These are phyloP conservation scores for Wakefieldia striispora DNA, from an alignment of 768 basidiomycete genomes.

Conservation along the genomic window DNA sequence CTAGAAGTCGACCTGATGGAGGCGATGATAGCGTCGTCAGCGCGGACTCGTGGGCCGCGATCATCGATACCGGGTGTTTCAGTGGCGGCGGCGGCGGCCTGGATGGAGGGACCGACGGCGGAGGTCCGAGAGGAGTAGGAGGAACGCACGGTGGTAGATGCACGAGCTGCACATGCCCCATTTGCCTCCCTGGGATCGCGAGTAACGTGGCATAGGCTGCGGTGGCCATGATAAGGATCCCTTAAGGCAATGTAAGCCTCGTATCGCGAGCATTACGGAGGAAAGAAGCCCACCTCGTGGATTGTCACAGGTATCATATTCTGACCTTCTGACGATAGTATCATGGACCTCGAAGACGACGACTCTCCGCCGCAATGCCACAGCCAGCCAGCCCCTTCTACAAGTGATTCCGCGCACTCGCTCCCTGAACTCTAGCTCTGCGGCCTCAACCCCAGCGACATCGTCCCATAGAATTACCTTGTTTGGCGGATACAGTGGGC, in stretches of 20 bases:
- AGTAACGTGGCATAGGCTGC: slow-evolving; percentile 77
- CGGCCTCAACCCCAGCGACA: slow-evolving; percentile 68
- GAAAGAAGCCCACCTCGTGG: slow-evolving; percentile 55
- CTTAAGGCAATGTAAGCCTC: slow-evolving; percentile 37
- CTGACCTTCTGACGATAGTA: slow-evolving; percentile 58
- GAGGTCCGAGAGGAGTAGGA: slow-evolving; percentile 55
- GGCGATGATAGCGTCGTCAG: slow-evolving; percentile 77
- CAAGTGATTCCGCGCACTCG: slow-evolving; percentile 77
- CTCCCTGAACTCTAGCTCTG: slow-evolving; percentile 88
- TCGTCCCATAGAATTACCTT: slow-evolving; percentile 93
- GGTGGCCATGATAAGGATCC: slow-evolving; percentile 78
- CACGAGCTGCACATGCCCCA: slow-evolving; percentile 84
- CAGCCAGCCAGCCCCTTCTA: slow-evolving; percentile 80
- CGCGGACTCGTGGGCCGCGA: slow-evolving; percentile 78
- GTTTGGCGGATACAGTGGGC: slow-evolving; percentile 87
- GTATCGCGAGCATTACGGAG: slow-evolving; percentile 1
- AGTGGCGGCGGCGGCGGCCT: slow-evolving; percentile 55
- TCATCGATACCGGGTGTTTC: slow-evolving; percentile 74
- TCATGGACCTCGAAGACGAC: slow-evolving; percentile 73
- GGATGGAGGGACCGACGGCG: slow-evolving; percentile 47
- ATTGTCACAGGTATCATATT: slow-evolving; percentile 90
- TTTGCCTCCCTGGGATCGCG: slow-evolving; percentile 80
- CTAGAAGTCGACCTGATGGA: slow-evolving; percentile 73
- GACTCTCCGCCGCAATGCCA: slow-evolving; percentile 75
- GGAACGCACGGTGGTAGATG: slow-evolving; percentile 79